Evolutionary conservation across 805 yeast species (phyloP), one percentile per base, ranked within the genome.

Genomic region (Pichia occidentalis): DNA sequence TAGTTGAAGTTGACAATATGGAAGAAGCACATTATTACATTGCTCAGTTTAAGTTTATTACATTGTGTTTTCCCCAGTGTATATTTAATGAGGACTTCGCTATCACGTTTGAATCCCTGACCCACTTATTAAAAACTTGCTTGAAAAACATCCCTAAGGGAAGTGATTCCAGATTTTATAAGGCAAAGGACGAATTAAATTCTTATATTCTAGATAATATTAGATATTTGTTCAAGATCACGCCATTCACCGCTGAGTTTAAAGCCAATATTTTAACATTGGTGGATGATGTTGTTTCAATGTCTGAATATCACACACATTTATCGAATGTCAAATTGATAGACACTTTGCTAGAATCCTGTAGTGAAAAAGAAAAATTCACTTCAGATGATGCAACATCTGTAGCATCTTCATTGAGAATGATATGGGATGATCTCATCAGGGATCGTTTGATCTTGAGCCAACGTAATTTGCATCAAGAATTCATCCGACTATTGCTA

Each of bases 381-480:
- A 37, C 46, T 2, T 40, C 44, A 1, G 38, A 7, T 1, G 53
- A 56, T 27, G 48, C 48, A 0, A 12, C 25, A 4, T 0, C 4
- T 3, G 36, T 71, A 16, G 53, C 64, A 12, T 59, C 55, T 2
- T 57, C 67, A 13, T 41, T 73, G 29, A 49, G 57, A 2, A 51
- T 57, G 0, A 63, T 82, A 14, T 85, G 95, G 92, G 60, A 59
- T 4, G 70, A 67, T 17, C 51, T 85, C 18, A 67, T 67, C 13
- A 65, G 69, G 1, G 79, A 77, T 9, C 64, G 94, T 33, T 60
- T 86, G 26, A 71, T 79, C 21, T 61, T 84, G 28, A 71, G 73
- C 30, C 92, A 85, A 45, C 73, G 76, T 36, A 67, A 67, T 11
- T 63, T 85, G 32, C 95, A 87, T 48, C 52, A 72, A 11, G 42